These are phyloP conservation scores for Cladosporium sp. DNA, from an alignment of 2,329 filamentous ascomycete genomes.

Conservation along the genomic window DNA sequence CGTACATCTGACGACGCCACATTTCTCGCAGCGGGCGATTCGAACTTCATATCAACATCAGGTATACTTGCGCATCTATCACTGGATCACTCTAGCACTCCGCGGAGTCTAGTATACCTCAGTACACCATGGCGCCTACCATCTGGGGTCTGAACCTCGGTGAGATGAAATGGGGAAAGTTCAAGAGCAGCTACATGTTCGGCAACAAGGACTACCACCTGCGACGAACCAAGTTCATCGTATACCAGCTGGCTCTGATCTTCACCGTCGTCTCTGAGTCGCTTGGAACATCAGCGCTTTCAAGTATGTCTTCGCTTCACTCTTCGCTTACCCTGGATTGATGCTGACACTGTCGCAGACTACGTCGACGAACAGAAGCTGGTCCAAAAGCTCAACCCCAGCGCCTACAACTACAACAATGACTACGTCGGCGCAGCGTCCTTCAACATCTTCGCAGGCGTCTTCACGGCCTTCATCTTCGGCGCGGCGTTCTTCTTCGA, in stretches of 20 bases:
- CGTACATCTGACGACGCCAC: too few relatives aligned
- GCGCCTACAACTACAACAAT: slow-evolving; percentile 47
- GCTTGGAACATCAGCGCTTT: slow-evolving; percentile 50
- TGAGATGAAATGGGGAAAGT: slow-evolving; percentile 54
- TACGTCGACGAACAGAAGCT: slow-evolving; percentile 50
- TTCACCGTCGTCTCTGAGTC: slow-evolving; percentile 52
- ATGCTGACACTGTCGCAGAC: slow-evolving; percentile 30
- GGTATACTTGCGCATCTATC: too few relatives aligned
- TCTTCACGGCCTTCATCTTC: slow-evolving; percentile 53
- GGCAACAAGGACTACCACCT: slow-evolving; percentile 47
- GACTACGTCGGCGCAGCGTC: slow-evolving; percentile 50
- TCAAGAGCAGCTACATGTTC: slow-evolving; percentile 54
- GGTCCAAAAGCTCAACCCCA: slow-evolving; percentile 36
- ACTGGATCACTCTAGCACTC: too few relatives aligned
- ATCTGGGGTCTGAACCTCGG: slow-evolving; percentile 54
- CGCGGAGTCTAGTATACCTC: too few relatives aligned
- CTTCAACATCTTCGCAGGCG: slow-evolving; percentile 54
- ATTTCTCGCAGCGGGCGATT: too few relatives aligned
- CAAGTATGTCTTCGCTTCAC: slow-evolving; percentile 34
- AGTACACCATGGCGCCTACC: slow-evolving; percentile 32
- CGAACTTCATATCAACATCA: too few relatives aligned
- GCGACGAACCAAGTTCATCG: slow-evolving; percentile 52
- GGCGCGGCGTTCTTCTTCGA: slow-evolving; percentile 57
- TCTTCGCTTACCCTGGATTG: not conserved
- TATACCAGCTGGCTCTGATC: slow-evolving; percentile 56